Evolutionary conservation across 352 stramenopile genomes (phyloP).

Genomic region (Phytophthora capsici): DNA sequence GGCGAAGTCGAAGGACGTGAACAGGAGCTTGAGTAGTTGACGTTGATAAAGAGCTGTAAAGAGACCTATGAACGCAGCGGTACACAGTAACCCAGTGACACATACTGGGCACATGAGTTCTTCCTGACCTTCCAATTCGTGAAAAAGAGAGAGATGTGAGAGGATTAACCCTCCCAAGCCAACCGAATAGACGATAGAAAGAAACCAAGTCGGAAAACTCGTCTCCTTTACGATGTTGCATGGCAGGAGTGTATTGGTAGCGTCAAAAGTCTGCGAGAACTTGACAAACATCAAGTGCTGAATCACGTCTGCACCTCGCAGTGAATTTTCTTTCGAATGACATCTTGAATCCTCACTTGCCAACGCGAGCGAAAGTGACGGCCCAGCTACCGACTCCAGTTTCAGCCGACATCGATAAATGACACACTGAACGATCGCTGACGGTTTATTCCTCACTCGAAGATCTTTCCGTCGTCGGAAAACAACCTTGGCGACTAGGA

Average conservation of each 20-base stretch:
- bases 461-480: conserved; percentile 30
- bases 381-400: conserved; percentile 2
- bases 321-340: conserved; percentile 5
- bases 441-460: conserved; percentile 3
- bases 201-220: conserved; percentile 1
- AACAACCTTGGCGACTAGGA: conserved; percentile 36
- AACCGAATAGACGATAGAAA: conserved; percentile 1
- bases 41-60: conserved; percentile 2
- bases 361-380: background rate
- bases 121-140: background rate
- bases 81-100: background rate
- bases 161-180: conserved; percentile 15
- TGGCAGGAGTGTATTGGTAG: conserved; percentile 16
- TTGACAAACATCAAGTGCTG: conserved; percentile 35
- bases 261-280: conserved; percentile 9
- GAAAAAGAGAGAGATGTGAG: background rate
- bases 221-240: background rate
- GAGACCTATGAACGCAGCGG: conserved; percentile 1
- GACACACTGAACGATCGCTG: conserved; percentile 26
- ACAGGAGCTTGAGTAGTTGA: conserved; percentile 4
- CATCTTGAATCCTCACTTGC: conserved; percentile 2
- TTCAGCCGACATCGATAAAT: conserved; percentile 33
- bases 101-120: background rate
- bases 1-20: conserved; percentile 14
- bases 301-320: conserved; percentile 14